A percentile compares a stretch with the other conserved stretches of the same genome.
These are phyloP conservation scores for Knufia fluminis DNA, from an alignment of 2,329 filamentous ascomycete species.

Conservation along the genomic window DNA sequence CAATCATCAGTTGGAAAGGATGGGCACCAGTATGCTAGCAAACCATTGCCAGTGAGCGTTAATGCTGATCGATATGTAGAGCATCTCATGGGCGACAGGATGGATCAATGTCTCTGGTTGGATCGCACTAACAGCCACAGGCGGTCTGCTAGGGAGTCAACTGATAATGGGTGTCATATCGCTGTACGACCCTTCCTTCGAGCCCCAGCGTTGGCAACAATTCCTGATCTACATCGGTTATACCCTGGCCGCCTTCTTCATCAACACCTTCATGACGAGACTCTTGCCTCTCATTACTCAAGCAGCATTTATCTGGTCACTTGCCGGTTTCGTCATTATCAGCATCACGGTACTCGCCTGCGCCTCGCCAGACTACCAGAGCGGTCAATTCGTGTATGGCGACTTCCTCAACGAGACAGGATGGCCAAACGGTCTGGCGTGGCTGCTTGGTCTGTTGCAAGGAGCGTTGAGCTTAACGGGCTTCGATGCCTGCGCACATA, in stretches of 20 bases:
- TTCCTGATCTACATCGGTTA: constrained; percentile 64
- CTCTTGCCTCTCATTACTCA: constrained; percentile 58
- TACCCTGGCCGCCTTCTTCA: constrained; percentile 49
- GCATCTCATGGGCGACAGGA: constrained; percentile 55
- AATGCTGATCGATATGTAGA: background rate
- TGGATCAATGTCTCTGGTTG: constrained; percentile 38
- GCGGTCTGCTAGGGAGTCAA: constrained; percentile 57
- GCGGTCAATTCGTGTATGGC: constrained; percentile 45
- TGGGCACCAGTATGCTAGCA: constrained; percentile 45
- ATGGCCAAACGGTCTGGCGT: constrained; percentile 57
- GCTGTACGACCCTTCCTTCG: constrained; percentile 51
- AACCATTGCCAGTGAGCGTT: background rate
- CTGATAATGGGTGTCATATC: constrained; percentile 58
- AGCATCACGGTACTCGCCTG: constrained; percentile 60
- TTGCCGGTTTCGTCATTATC: constrained; percentile 60
- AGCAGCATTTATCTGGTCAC: constrained; percentile 61
- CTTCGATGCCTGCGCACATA: constrained; percentile 38
- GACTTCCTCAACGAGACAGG: constrained; percentile 59
- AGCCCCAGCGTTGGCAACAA: constrained; percentile 56
- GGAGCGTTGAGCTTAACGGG: constrained; percentile 38
- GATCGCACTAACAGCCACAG: constrained; percentile 55
- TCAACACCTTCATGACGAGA: constrained; percentile 57
- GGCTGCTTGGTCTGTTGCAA: constrained; percentile 39
- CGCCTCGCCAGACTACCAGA: constrained; percentile 55
- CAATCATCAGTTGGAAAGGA: constrained; percentile 49